Evolutionary conservation across 2,329 filamentous ascomycete genomes (phyloP).

Genomic region (Davidsoniella virescens): DNA sequence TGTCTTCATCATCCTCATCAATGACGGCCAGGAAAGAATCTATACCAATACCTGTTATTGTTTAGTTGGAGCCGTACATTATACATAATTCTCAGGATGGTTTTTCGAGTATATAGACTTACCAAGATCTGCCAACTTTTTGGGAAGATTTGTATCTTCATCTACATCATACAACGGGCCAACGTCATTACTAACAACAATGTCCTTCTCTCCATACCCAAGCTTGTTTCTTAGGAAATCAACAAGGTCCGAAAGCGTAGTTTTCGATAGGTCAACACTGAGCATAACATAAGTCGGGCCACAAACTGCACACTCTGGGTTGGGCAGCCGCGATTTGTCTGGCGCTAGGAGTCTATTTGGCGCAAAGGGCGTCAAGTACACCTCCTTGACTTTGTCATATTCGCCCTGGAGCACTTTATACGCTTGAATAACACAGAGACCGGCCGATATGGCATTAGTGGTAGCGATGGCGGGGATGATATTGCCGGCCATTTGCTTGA

Average conservation of each 20-base stretch:
- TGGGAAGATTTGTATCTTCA: slow-evolving; percentile 68
- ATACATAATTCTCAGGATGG: background rate
- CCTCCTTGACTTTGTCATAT: slow-evolving; percentile 56
- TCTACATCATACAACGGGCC: slow-evolving; percentile 82
- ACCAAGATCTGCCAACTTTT: slow-evolving; percentile 64
- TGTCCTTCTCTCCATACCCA: slow-evolving; percentile 61
- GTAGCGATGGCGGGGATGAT: slow-evolving; percentile 98
- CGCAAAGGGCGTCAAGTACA: slow-evolving; percentile 62
- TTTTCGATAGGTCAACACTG: slow-evolving; percentile 49
- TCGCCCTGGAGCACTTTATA: slow-evolving; percentile 75
- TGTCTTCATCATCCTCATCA: slow-evolving; percentile 61
- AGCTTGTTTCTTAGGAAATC: slow-evolving; percentile 56
- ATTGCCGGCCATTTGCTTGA: slow-evolving; percentile 98
- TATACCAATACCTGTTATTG: slow-evolving; percentile 41
- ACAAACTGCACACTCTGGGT: slow-evolving; percentile 72
- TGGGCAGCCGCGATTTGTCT: slow-evolving; percentile 45
- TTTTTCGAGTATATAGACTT: slow-evolving; percentile 16
- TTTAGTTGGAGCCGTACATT: slow-evolving; percentile 15
- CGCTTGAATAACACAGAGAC: slow-evolving; percentile 78
- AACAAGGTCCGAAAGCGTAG: slow-evolving; percentile 67
- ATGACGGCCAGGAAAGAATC: slow-evolving; percentile 68
- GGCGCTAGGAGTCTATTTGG: slow-evolving; percentile 41
- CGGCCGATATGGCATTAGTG: slow-evolving; percentile 90
- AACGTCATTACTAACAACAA: slow-evolving; percentile 58
- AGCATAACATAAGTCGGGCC: slow-evolving; percentile 53